phyloP scores from a whole-genome alignment of 352 stramenopile species.

The Pythium guiyangense region DNA sequence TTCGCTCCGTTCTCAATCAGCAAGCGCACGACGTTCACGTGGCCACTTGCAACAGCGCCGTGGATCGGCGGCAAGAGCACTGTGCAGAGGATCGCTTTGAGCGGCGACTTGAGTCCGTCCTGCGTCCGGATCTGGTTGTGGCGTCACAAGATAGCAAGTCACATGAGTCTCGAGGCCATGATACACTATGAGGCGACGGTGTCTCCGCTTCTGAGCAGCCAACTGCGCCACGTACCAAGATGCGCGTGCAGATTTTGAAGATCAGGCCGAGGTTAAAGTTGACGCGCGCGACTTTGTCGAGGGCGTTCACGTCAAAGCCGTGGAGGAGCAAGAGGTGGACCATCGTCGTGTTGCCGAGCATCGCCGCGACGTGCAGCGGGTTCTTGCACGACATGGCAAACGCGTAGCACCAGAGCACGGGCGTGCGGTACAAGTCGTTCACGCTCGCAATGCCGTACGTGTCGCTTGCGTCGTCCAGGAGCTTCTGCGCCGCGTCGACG shows the following conservation, averaged over 20 bases:
- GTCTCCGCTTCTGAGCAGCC: not conserved
- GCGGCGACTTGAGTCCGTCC: constrained; percentile 41
- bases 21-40: constrained; percentile 54
- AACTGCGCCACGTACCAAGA: constrained; percentile 30
- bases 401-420: constrained; percentile 55
- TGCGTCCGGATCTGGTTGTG: constrained; percentile 44
- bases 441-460: constrained; percentile 31
- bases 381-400: constrained; percentile 73
- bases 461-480: constrained; percentile 29
- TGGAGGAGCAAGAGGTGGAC: constrained; percentile 51
- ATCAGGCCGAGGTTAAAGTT: constrained; percentile 75
- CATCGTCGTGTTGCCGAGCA: constrained; percentile 45
- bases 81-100: constrained; percentile 49
- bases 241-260: constrained; percentile 63
- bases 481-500: constrained; percentile 26
- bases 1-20: constrained; percentile 57
- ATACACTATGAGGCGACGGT: not conserved
- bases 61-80: constrained; percentile 71
- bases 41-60: constrained; percentile 52
- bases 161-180: not conserved
- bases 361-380: constrained; percentile 66
- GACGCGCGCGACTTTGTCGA: constrained; percentile 74
- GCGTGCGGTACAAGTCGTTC: constrained; percentile 37
- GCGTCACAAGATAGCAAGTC: not conserved
- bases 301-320: constrained; percentile 57